These are phyloP conservation scores for Colletotrichum cordylinicola DNA, from an alignment of 2,329 filamentous ascomycete genomes.

Conservation along the genomic window DNA sequence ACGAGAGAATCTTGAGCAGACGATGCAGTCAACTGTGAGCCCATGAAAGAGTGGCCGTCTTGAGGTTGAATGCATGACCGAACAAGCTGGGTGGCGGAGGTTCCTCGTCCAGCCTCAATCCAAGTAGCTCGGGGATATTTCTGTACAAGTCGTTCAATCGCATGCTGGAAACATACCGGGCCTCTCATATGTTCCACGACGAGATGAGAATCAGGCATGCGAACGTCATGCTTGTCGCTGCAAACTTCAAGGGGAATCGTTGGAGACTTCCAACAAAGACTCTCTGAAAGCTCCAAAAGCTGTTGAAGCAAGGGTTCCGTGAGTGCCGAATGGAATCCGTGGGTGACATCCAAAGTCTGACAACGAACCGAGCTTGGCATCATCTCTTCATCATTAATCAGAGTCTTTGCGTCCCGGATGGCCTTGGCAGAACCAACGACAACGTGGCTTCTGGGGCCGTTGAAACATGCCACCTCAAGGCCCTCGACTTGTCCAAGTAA, in stretches of 20 bases:
- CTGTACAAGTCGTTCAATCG: constrained; percentile 29
- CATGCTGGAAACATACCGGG: constrained; percentile 38
- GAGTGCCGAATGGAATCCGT: constrained; percentile 1
- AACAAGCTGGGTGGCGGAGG: constrained; percentile 37
- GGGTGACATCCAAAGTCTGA: background rate
- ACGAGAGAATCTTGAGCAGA: background rate
- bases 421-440: background rate
- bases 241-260: background rate
- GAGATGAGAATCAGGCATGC: constrained; percentile 12
- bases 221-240: constrained; percentile 12
- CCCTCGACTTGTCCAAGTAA: background rate
- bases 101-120: constrained; percentile 38
- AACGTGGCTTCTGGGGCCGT: background rate
- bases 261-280: background rate
- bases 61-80: background rate
- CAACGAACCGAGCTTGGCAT: background rate
- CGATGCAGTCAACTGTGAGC: constrained; percentile 9
- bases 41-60: background rate
- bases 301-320: background rate
- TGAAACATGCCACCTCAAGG: constrained; percentile 2
- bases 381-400: background rate
- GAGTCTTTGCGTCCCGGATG: background rate
- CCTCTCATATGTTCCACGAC: constrained; percentile 34
- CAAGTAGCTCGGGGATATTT: constrained; percentile 28
- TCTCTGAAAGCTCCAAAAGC: background rate